These are phyloP conservation scores for Rostrohypoxylon terebratum DNA, from an alignment of 495 filamentous ascomycete species.

Conservation along the genomic window DNA sequence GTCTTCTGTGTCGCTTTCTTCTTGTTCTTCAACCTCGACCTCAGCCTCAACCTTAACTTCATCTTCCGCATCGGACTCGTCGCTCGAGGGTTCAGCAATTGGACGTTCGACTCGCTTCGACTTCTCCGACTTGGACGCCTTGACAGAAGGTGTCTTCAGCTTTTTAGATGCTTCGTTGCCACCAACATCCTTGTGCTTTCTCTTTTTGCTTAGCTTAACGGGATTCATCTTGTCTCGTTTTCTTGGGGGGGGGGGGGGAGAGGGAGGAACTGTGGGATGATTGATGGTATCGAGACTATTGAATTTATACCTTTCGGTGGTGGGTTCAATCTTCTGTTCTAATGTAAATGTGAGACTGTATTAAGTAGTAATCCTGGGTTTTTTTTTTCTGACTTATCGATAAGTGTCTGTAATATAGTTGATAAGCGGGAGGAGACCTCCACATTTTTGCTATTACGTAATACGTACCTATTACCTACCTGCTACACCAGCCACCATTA, in stretches of 20 bases:
- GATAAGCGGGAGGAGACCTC: slow-evolving; percentile 8
- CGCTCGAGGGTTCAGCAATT: slow-evolving; percentile 34
- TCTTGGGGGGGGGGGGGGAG: too few relatives aligned
- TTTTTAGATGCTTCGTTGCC: slow-evolving; percentile 42
- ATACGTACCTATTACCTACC: too few relatives aligned
- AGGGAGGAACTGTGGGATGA: slow-evolving; percentile 1
- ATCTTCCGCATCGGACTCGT: slow-evolving; percentile 44
- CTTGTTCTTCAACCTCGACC: slow-evolving; percentile 41
- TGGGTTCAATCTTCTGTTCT: slow-evolving; percentile 8
- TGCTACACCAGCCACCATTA: too few relatives aligned
- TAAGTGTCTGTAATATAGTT: background rate
- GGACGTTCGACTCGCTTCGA: slow-evolving; percentile 46
- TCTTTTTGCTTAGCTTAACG: slow-evolving; percentile 58
- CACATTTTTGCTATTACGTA: too few relatives aligned
- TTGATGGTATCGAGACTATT: slow-evolving; percentile 27
- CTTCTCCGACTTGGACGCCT: slow-evolving; percentile 48
- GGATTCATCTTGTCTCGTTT: slow-evolving; percentile 55
- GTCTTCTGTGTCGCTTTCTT: slow-evolving; percentile 23
- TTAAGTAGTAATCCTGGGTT: slow-evolving; percentile 1
- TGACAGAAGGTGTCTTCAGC: slow-evolving; percentile 23
- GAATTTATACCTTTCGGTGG: slow-evolving; percentile 17
- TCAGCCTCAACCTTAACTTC: slow-evolving; percentile 44
- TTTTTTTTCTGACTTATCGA: slow-evolving; percentile 42
- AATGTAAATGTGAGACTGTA: too few relatives aligned
- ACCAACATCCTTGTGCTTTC: slow-evolving; percentile 58